Conservation (phyloP, 78 protist species). For the Dictyostelium firmibasis region DNA sequence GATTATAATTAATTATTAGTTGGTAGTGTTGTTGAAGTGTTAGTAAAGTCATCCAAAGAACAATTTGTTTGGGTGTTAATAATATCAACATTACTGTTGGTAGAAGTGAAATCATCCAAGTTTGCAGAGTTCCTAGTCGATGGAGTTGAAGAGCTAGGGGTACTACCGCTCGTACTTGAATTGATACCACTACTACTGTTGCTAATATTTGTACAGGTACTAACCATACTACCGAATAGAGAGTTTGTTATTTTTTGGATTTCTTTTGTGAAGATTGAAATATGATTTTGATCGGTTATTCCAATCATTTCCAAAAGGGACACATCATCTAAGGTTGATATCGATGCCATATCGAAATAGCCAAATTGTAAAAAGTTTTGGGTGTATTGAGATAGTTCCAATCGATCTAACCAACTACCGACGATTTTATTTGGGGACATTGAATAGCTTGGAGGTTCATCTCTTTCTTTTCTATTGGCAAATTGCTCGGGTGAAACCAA, state of each 20-base stretch:
- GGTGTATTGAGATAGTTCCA: slow-evolving; percentile 29
- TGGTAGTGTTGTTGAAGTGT: background rate
- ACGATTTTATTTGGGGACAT: slow-evolving; percentile 73
- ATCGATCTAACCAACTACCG: slow-evolving; percentile 56
- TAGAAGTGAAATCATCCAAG: background rate
- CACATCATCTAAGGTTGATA: slow-evolving; percentile 2
- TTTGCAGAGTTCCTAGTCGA: slow-evolving; percentile 3
- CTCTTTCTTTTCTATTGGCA: slow-evolving; percentile 31
- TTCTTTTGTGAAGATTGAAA: background rate
- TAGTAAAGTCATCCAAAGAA: background rate
- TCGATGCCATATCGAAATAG: slow-evolving; percentile 60
- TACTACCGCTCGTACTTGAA: background rate
- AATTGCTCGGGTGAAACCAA: slow-evolving; percentile 32
- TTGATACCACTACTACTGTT: background rate
- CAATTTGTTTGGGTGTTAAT: background rate
- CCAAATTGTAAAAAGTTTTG: slow-evolving; percentile 47
- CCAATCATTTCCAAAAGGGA: slow-evolving; percentile 45
- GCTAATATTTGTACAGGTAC: background rate
- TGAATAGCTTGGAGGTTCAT: slow-evolving; percentile 21
- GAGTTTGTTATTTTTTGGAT: slow-evolving; percentile 17
- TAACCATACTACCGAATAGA: background rate
- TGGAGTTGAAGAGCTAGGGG: background rate
- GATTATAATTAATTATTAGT: background rate
- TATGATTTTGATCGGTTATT: slow-evolving; percentile 19
- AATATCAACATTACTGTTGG: background rate